Evolutionary conservation across 441 rosid species (phyloP), one percentile per base, ranked within the genome.

Genomic region (Caryocar brasiliense): DNA sequence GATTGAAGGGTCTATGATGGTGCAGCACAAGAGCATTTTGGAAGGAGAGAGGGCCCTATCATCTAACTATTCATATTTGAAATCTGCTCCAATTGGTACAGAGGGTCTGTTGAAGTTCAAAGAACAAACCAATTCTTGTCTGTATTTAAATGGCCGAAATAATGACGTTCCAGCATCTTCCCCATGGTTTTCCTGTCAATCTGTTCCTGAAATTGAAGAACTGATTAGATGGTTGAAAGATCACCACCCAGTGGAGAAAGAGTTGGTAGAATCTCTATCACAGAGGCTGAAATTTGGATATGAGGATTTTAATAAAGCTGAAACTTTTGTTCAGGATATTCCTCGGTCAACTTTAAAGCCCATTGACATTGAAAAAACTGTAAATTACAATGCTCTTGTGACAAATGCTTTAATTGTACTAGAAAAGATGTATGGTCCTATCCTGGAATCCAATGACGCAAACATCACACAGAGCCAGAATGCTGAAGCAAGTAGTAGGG

Each of bases 151-250:
- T 17, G 56, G 51, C 28, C 25, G 40, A 22, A 46, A 7, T 44
- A 53, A 39, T 28, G 55, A 56, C 6, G 25, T 59, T 13, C 58
- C 71, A 14, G 28, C 34, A 15, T 37, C 51, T 56, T 65, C 68
- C 48, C 45, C 64, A 10, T 62, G 69, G 77, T 47, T 66, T 67
- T 67, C 57, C 25, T 71, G 65, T 60, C 69, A 75, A 61, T 65
- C 75, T 56, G 66, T 65, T 27, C 35, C 58, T 33, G 81, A 75
- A 56, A 67, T 78, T 24, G 67, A 67, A 39, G 69, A 70, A 52
- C 81, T 78, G 29, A 43, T 70, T 25, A 48, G 62, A 27, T 75
- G 84, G 84, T 61, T 78, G 64, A 65, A 42, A 39, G 65, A 56
- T 44, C 59, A 40, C 56, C 77, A 67, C 33, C 47, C 61, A 2